Evolutionary conservation across 176 grass and related monocot species (phyloP).

Genomic region (Aegilops bicornis): DNA sequence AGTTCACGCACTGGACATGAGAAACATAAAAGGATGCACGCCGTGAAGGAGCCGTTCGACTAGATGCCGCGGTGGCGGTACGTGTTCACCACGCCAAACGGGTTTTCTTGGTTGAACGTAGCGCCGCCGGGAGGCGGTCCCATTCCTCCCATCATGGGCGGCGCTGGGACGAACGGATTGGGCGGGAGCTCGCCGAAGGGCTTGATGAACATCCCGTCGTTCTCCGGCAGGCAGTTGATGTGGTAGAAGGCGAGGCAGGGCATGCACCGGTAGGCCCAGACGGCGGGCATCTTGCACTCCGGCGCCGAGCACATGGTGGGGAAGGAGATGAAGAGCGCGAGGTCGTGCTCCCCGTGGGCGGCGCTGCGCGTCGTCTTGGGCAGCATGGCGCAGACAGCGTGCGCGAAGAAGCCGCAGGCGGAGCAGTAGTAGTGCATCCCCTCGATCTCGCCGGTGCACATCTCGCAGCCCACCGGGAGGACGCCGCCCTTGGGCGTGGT

Average conservation of each 20-base stretch:
- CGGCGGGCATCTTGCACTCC: neutral
- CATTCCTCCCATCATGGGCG: neutral
- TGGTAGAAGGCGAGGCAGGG: slow-evolving; percentile 10
- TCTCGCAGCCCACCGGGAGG: neutral
- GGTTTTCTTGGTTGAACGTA: neutral
- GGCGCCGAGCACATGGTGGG: neutral
- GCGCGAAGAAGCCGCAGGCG: neutral
- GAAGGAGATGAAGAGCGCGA: neutral
- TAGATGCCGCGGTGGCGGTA: neutral
- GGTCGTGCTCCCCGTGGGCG: neutral
- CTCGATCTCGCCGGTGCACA: neutral
- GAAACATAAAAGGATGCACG: no score
- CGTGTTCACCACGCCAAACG: neutral
- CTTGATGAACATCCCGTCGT: neutral
- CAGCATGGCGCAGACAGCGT: neutral
- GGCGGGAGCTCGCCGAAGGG: neutral
- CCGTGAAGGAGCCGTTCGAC: neutral
- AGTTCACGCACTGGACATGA: no score
- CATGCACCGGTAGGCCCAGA: neutral
- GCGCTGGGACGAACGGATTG: neutral
- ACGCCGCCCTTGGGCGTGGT: neutral
- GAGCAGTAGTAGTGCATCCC: neutral
- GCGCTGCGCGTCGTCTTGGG: neutral
- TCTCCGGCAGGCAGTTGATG: neutral
- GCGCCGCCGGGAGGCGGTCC: neutral